A percentile compares a stretch with the other conserved stretches of the same genome.
Conservation (phyloP, 805 yeast genomes). For the Cyberlindnera xylosilytica region DNA sequence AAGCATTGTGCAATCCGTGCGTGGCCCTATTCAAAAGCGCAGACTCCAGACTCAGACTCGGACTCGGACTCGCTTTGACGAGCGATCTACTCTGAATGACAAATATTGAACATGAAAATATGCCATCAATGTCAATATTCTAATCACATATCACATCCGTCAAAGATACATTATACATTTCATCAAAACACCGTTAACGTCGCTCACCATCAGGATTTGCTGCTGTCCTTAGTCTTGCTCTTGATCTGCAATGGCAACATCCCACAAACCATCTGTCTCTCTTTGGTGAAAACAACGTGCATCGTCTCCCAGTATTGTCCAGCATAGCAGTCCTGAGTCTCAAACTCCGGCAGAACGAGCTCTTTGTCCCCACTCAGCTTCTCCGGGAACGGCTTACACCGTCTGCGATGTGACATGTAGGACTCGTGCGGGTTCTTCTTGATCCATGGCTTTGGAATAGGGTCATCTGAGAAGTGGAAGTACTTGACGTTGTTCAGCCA, state of each 20-base stretch:
- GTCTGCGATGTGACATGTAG: constrained; percentile 18
- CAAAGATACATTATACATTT: too few species aligned
- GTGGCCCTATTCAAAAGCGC: too few species aligned
- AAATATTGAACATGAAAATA: too few species aligned
- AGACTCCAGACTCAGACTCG: too few species aligned
- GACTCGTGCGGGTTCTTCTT: constrained; percentile 4
- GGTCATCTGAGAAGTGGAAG: constrained; percentile 64
- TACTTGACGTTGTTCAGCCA: constrained; percentile 36
- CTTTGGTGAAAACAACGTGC: not conserved
- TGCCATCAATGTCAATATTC: too few species aligned
- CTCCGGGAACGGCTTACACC: constrained; percentile 19
- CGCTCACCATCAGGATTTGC: not conserved
- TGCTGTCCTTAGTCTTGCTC: not conserved
- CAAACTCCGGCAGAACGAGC: not conserved
- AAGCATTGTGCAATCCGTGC: too few species aligned
- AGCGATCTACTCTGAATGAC: too few species aligned
- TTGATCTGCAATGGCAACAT: not conserved
- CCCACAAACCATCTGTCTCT: not conserved
- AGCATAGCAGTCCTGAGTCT: not conserved
- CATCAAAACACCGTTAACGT: too few species aligned
- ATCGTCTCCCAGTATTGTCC: not conserved
- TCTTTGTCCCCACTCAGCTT: constrained; percentile 5
- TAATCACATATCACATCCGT: too few species aligned
- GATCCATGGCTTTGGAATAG: constrained; percentile 65
- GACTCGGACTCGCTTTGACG: too few species aligned